Base-by-base conservation (phyloP, 305 asterid species). In the Solanum hybrid region DNA sequence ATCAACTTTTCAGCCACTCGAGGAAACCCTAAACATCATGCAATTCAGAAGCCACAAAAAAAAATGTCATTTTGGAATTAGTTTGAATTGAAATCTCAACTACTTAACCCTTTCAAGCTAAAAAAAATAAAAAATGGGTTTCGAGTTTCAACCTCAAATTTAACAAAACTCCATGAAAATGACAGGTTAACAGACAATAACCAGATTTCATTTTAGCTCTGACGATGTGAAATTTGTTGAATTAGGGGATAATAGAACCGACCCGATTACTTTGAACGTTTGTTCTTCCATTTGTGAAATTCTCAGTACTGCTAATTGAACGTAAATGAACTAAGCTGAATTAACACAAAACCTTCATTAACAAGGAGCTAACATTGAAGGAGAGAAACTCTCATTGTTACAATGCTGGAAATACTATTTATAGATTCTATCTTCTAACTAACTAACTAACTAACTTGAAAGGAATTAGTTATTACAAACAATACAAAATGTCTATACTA, bases 11-110 rank as follows among this genome's bases (percentile, higher is more conserved):
- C 75, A 31, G 17, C 73, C 29, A 51, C 46, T 56, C 76, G 8
- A 85, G 17, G 31, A 85, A 85, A 85, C 88, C 88, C 88, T 85
- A 85, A 56, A 56, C 46, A 20, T 20, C 46, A 85, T 85, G 88
- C 42, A 31, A 85, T 85, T 85, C 76, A 32, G 87, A 42, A 32
- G 37, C 37, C 69, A 56, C 64, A 4, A 14, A 26, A 24, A 38
- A 40, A 8, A 12, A n/a, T 12, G 7, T 12, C 6, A 37, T 37
- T 36, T 37, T 20, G 13, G 38, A n/a, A 79, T 37, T 24, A 37
- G 85, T 78, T 78, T 78, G 31, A 26, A 8, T 4, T 72, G 22
- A 72, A 27, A 27, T 11, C 35, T 29, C 78, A 27, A 72, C 35
- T 72, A 72, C 32, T 72, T 12, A 6, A 72, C 81, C 81, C 42